Conservation (phyloP, 2,329 filamentous ascomycete genomes). For the Penicillium sp. region DNA sequence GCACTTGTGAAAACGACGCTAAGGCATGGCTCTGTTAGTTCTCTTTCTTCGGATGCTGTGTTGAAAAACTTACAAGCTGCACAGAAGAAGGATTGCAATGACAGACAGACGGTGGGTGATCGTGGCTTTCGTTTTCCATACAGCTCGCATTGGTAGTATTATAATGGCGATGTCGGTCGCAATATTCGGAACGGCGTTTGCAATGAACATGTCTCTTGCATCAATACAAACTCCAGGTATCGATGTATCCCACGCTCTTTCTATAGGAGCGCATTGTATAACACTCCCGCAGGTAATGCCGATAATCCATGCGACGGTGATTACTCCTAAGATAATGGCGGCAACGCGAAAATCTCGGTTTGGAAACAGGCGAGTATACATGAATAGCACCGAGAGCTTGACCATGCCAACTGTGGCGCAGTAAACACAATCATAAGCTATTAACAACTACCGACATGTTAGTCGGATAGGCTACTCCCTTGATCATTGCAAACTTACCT, state of each 20-base stretch:
- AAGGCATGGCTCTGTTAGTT: neutral
- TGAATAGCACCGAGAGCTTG: conserved; percentile 53
- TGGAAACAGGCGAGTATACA: conserved; percentile 57
- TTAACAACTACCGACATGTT: conserved; percentile 38
- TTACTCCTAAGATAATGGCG: conserved; percentile 42
- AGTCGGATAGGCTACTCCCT: neutral
- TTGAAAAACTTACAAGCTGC: conserved; percentile 14
- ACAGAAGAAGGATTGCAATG: conserved; percentile 10
- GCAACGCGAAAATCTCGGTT: conserved; percentile 46
- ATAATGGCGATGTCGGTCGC: conserved; percentile 28
- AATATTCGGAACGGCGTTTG: conserved; percentile 47
- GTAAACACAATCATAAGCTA: conserved; percentile 41
- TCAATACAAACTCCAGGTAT: conserved; percentile 52
- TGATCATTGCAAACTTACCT: neutral
- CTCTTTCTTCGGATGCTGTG: neutral
- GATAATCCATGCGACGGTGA: conserved; percentile 52
- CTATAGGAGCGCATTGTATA: conserved; percentile 55
- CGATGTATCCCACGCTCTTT: conserved; percentile 51
- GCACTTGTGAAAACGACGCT: conserved; percentile 51
- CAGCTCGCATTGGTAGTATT: conserved; percentile 23
- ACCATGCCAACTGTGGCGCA: conserved; percentile 52
- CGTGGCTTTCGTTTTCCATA: conserved; percentile 28
- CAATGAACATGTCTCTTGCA: conserved; percentile 53
- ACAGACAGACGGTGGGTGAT: conserved; percentile 18
- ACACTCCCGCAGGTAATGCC: conserved; percentile 52